These are phyloP conservation scores for Penicillium sp. DNA, from an alignment of 2,329 filamentous ascomycete species.

Conservation along the genomic window DNA sequence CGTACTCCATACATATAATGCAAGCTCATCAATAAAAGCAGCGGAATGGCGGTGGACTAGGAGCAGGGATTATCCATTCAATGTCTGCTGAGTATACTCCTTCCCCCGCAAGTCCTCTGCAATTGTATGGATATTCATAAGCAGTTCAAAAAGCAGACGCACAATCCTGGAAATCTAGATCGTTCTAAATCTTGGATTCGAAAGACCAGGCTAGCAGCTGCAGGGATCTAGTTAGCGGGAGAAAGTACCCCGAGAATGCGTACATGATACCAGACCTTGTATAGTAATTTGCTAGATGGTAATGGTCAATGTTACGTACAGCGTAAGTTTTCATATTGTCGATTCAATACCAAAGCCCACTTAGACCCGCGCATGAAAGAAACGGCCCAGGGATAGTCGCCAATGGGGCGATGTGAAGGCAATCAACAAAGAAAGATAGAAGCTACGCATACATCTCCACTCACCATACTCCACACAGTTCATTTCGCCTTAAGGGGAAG, in stretches of 20 bases:
- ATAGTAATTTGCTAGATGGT: slow-evolving; percentile 1
- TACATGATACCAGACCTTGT: background rate
- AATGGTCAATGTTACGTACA: slow-evolving; percentile 1
- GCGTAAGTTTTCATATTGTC: background rate
- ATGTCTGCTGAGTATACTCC: background rate
- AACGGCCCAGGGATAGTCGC: background rate
- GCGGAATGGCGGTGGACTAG: background rate
- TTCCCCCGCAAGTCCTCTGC: background rate
- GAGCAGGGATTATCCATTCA: background rate
- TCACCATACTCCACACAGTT: slow-evolving; percentile 11
- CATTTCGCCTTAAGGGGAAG: background rate
- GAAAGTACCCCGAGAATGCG: background rate
- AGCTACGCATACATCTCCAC: background rate
- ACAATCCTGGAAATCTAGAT: background rate
- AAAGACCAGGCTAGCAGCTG: background rate
- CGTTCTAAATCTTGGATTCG: background rate
- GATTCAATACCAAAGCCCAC: slow-evolving; percentile 2
- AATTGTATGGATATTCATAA: background rate
- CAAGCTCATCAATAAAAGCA: background rate
- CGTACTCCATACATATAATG: background rate
- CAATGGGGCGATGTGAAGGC: background rate
- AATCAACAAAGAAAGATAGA: slow-evolving; percentile 7
- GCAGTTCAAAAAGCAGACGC: background rate
- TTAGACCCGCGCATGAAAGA: background rate
- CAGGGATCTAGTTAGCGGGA: background rate